Evolutionary conservation across 208 protist species (phyloP), one percentile per base, ranked within the genome.

Genomic region (Naegleria lovaniensis): DNA sequence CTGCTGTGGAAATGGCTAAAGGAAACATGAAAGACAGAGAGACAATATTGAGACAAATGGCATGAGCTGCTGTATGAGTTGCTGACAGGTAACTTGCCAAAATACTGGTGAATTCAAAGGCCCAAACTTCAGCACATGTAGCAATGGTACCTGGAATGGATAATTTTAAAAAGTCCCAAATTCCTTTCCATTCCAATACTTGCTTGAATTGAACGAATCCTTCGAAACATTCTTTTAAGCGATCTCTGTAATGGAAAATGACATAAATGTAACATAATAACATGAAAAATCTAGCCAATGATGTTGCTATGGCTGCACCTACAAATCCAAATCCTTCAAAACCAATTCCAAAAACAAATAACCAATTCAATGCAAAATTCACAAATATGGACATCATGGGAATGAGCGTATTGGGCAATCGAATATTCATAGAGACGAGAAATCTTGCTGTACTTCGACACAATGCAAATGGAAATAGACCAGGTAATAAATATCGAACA

Each of bases 311-410:
- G 11, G 84, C 36, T 29, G 84, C 84, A 16, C 84, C 84, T 15
- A 59, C 36, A 58, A 58, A 88, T 39, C 84, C 84, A 39, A 88
- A 38, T 39, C 84, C 84, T 36, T 88, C 43, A 51, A 52, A 87
- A 25, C 83, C 43, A n/a, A 52, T 39, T 39, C 84, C 84, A 88
- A 36, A 43, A 48, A 85, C 36, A 85, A 85, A 87, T 39, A 87
- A 87, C 83, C 15, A 87, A 36, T 87, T 87, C 83, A 87, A 51
- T 40, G 9, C 16, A 51, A 51, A 29, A 48, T 87, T 87, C 13
- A 87, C 19, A 33, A 40, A 29, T 13, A 52, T 51, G 29, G 83
- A 11, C 7, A 48, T 16, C 29, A 87, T 38, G 6, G 40, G 22
- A 52, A 51, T 87, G 33, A 83, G 7, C 9, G 40, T 87, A 22